A percentile compares a stretch with the other conserved stretches of the same genome.
These are phyloP conservation scores for Cryptococcus amylolentus DNA, from an alignment of 1,284 basidiomycete genomes.

Conservation along the genomic window DNA sequence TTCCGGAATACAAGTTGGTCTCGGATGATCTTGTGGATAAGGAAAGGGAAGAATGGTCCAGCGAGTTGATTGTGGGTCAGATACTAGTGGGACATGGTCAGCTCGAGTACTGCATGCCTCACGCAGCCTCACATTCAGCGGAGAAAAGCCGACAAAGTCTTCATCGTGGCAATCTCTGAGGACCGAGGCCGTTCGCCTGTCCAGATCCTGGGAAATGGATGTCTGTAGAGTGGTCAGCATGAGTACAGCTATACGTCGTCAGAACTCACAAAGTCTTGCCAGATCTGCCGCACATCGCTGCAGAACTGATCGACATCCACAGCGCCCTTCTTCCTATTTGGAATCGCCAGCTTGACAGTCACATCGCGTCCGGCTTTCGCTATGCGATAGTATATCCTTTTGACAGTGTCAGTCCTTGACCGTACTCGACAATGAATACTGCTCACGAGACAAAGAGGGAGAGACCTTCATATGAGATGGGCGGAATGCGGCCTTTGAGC, in stretches of 20 bases:
- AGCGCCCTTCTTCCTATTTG: constrained; percentile 20
- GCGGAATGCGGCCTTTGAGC: constrained; percentile 14
- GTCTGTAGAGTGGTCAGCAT: constrained; percentile 1
- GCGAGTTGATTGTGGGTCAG: constrained; percentile 27
- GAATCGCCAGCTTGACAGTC: constrained; percentile 19
- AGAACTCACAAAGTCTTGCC: constrained; percentile 24
- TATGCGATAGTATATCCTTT: constrained; percentile 20
- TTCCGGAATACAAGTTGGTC: constrained; percentile 30
- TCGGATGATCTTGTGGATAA: constrained; percentile 27
- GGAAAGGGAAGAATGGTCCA: constrained; percentile 26
- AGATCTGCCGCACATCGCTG: constrained; percentile 13
- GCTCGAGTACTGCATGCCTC: background rate
- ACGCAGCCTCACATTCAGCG: constrained; percentile 25
- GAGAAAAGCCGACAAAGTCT: constrained; percentile 32
- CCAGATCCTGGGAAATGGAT: constrained; percentile 14
- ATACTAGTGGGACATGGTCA: constrained; percentile 5
- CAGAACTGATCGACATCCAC: constrained; percentile 26
- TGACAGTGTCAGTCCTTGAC: too few species aligned
- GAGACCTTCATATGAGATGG: constrained; percentile 20
- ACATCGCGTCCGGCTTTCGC: constrained; percentile 18
- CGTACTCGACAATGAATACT: background rate
- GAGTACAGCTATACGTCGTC: background rate
- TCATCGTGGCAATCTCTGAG: constrained; percentile 13
- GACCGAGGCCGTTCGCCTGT: constrained; percentile 4
- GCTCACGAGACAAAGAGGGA: constrained; percentile 25